Base-by-base conservation (phyloP, 2,329 filamentous ascomycete species). In the Xylaria sp. region DNA sequence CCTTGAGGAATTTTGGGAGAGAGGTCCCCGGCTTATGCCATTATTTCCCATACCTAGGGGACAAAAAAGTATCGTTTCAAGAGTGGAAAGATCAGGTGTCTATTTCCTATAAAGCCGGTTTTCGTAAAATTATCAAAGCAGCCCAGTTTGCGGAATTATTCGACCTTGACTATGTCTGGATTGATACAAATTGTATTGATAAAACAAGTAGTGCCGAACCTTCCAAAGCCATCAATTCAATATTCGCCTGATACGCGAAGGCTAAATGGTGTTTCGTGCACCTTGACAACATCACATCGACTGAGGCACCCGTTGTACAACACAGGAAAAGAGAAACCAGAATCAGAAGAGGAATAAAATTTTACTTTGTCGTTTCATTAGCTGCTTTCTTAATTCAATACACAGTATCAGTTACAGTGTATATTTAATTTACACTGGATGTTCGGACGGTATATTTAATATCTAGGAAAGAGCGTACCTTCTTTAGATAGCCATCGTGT, bases 131-230 rank as follows among this genome's bases (percentile, higher is more conserved):
- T 5, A 21, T 35, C 17, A 5, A 37, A 4, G 15, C 21, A 5
- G 21, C 27, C 29, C 15, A n/a, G 29, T 8, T 27, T 7, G 40
- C 40, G 13, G 15, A 23, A 13, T 21, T 5, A 7, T 33, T 8
- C 13, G 31, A 31, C 4, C 31, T 54, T 1, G 9, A 46, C 4
- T 54, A 40, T 17, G 15, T 44, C 9, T 54, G 52, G 52, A 21
- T 46, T 13, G 52, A 54, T 17, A 54, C 52, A 13, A 25, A 17
- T 6, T 54, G 52, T 17, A 54, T 54, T 7, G 40, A 54, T 27
- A 54, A 54, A 46, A 35, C 27, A 4, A 54, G 52, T 8, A 46
- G 40, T 9, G 6, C 40, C 10, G 52, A 54, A 19, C 38, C 44
- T 15, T 25, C 38, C 1, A 29, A 49, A 27, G 41, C 41, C 15